Conservation (phyloP, 2,329 filamentous ascomycete genomes). For the Aspergillus pseudoviridinutans region DNA sequence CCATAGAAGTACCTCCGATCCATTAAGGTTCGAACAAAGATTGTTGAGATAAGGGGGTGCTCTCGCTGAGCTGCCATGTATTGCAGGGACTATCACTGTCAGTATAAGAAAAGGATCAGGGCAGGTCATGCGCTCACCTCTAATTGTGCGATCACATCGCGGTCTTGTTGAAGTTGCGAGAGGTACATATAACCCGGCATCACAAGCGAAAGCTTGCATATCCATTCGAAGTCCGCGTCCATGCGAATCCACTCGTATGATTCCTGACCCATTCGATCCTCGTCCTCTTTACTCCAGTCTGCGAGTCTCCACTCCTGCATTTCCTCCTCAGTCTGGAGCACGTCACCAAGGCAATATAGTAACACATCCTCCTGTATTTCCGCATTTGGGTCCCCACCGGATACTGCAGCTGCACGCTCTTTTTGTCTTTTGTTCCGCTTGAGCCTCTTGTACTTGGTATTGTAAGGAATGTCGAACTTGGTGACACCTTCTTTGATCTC, state of each 20-base stretch:
- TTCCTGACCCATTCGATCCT: conserved; percentile 88
- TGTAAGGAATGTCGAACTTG: conserved; percentile 93
- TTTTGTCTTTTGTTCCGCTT: conserved; percentile 83
- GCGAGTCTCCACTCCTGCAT: conserved; percentile 76
- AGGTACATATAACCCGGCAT: conserved; percentile 98
- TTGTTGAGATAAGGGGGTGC: conserved; percentile 80
- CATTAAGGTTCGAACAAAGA: conserved; percentile 83
- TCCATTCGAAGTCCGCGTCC: conserved; percentile 98
- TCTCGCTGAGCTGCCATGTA: conserved; percentile 65
- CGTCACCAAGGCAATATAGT: conserved; percentile 87
- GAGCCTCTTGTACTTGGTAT: conserved; percentile 96
- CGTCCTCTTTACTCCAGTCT: conserved; percentile 86
- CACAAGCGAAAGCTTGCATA: conserved; percentile 74
- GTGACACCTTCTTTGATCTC: conserved; percentile 85
- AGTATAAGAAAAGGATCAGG: conserved; percentile 3
- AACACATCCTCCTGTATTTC: conserved; percentile 75
- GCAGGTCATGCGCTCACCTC: conserved; percentile 41
- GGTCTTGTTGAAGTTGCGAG: conserved; percentile 93
- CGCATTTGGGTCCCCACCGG: conserved; percentile 58
- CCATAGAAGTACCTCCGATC: conserved; percentile 91
- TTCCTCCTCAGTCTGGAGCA: conserved; percentile 78
- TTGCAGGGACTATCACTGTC: conserved; percentile 58
- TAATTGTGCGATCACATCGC: conserved; percentile 86
- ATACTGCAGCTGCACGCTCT: conserved; percentile 65
- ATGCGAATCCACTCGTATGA: conserved; percentile 98